These are phyloP conservation scores for Metroxylon sagu DNA, from an alignment of 176 grass and related monocot species.

Conservation along the genomic window DNA sequence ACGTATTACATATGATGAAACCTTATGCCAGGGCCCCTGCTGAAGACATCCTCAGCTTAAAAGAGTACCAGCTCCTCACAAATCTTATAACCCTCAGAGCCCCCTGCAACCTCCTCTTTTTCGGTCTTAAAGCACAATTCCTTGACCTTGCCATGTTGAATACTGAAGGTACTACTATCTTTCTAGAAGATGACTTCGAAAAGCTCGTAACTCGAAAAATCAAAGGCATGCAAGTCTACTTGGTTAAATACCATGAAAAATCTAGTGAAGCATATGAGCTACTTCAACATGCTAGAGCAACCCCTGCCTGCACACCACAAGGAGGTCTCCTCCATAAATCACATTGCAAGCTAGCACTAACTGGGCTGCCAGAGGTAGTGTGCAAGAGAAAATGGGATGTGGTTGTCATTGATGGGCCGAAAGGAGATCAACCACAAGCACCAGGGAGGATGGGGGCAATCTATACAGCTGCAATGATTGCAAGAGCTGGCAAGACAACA, in stretches of 20 bases:
- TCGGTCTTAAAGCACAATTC: conserved; percentile 6
- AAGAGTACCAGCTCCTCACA: conserved; percentile 1
- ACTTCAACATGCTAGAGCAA: neutral
- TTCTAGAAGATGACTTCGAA: conserved; percentile 3
- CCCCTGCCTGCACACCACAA: conserved; percentile 2
- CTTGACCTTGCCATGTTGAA: neutral
- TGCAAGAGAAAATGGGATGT: conserved; percentile 59
- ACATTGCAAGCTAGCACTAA: conserved; percentile 40
- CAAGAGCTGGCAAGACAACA: conserved; percentile 8
- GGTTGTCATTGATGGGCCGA: conserved; percentile 64
- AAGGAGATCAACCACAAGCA: conserved; percentile 25
- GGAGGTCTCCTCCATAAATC: neutral
- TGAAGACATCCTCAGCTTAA: neutral
- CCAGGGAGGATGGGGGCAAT: conserved; percentile 43
- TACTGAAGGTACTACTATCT: neutral
- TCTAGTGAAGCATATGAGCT: conserved; percentile 7
- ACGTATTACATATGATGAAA: too few species aligned
- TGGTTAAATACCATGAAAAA: neutral
- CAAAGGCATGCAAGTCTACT: neutral
- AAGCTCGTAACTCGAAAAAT: neutral
- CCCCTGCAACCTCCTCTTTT: conserved; percentile 14
- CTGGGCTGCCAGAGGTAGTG: conserved; percentile 41
- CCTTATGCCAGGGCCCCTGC: neutral
- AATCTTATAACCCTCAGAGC: neutral
- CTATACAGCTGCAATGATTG: conserved; percentile 26